These are phyloP conservation scores for Herpetospermum pedunculosum DNA, from an alignment of 306 rosid genomes.

Conservation along the genomic window DNA sequence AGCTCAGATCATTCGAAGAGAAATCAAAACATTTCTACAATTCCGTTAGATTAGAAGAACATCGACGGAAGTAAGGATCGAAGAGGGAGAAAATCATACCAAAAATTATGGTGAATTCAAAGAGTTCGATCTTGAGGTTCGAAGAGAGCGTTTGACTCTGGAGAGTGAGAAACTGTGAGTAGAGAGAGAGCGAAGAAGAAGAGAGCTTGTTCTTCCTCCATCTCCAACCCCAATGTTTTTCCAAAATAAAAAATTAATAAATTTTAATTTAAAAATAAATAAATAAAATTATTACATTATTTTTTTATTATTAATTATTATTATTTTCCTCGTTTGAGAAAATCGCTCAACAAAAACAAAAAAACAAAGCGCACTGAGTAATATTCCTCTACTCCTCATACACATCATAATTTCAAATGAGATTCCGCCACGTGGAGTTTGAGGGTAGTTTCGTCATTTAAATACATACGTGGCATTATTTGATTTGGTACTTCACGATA, in stretches of 20 bases:
- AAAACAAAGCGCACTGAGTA: slow-evolving; percentile 2
- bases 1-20: not conserved
- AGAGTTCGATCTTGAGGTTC: not conserved
- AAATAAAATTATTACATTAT: not conserved
- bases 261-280: not conserved
- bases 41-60: not conserved
- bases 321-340: slow-evolving; percentile 5
- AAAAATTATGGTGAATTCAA: not conserved
- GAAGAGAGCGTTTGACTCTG: slow-evolving; percentile 5
- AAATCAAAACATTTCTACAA: not conserved
- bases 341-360: slow-evolving; percentile 5
- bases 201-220: slow-evolving; percentile 1
- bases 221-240: slow-evolving; percentile 14
- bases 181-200: not conserved
- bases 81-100: not conserved
- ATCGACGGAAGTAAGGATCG: not conserved
- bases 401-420: not conserved
- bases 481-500: not conserved
- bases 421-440: not conserved
- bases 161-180: slow-evolving; percentile 1
- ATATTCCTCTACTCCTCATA: not conserved
- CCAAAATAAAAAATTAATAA: not conserved
- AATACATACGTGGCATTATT: not conserved
- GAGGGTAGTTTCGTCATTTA: not conserved
- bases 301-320: not conserved